Conservation (phyloP, 1,284 basidiomycete species). For the Wolfiporia cocos region DNA sequence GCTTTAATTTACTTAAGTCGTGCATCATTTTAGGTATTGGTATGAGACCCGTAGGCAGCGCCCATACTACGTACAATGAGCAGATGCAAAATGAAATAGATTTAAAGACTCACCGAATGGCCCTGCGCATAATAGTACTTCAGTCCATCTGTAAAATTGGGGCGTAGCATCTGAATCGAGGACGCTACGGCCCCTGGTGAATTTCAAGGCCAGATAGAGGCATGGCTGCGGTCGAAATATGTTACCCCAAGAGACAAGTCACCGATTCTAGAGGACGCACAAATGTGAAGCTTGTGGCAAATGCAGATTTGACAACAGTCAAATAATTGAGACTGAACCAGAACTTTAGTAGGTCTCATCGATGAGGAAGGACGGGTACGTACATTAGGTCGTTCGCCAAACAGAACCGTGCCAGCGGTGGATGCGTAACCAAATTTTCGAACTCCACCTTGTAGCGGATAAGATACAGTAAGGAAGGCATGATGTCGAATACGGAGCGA, state of each 20-base stretch:
- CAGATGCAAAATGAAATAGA: no score
- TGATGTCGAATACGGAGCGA: constrained; percentile 15
- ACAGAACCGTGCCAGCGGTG: constrained; percentile 13
- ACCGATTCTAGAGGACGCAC: constrained; percentile 14
- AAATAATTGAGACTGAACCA: constrained; percentile 17
- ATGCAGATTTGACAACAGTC: constrained; percentile 22
- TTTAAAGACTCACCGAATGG: constrained; percentile 17
- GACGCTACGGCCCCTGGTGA: constrained; percentile 2
- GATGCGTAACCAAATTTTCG: constrained; percentile 1
- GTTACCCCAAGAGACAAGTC: no score
- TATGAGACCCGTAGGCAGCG: constrained; percentile 17
- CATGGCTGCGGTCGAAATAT: constrained; percentile 9
- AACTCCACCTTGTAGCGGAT: constrained; percentile 1
- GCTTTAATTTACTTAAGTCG: constrained; percentile 5
- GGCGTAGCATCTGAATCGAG: constrained; percentile 4
- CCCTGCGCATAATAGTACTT: constrained; percentile 12
- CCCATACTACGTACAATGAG: constrained; percentile 16
- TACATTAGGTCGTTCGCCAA: constrained; percentile 18
- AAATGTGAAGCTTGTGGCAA: constrained; percentile 22
- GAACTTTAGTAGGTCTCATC: neutral
- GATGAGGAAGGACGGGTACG: constrained; percentile 3
- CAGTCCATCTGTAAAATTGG: constrained; percentile 13
- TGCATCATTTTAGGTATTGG: constrained; percentile 11
- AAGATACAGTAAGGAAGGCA: constrained; percentile 12
- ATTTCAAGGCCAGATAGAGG: constrained; percentile 17